Evolutionary conservation across 306 rosid genomes (phyloP).

Genomic region (Oxytropis ochrocephala): DNA sequence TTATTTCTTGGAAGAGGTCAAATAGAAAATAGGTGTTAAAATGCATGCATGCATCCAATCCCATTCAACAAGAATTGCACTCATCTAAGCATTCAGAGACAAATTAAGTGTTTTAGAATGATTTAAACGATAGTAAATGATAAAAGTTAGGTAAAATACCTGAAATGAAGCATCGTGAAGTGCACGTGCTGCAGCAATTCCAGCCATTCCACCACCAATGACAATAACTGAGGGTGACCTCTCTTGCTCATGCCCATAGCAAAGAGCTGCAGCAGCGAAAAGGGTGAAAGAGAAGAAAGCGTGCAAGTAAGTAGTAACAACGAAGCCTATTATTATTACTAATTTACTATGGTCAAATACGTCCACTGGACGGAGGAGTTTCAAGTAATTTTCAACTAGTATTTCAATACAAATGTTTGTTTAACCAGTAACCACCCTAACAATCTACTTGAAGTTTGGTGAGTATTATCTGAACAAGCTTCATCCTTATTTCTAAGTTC

Average conservation of each 20-base stretch:
- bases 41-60: not conserved
- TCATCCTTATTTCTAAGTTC: no score
- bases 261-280: conserved; percentile 38
- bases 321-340: no score
- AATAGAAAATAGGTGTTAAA: not conserved
- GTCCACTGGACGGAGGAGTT: no score
- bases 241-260: conserved; percentile 47
- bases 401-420: no score
- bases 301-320: not conserved
- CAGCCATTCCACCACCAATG: conserved; percentile 90
- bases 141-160: conserved; percentile 33
- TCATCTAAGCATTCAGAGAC: not conserved
- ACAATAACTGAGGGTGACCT: conserved; percentile 92
- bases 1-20: not conserved
- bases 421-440: no score
- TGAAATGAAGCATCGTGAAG: conserved; percentile 88
- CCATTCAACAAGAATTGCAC: not conserved
- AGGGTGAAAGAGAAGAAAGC: not conserved
- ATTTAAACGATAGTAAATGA: no score
- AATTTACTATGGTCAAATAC: no score
- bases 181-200: conserved; percentile 94
- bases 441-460: no score
- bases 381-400: no score
- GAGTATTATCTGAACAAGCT: no score
- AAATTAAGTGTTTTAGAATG: no score